Conservation (phyloP, 2,329 filamentous ascomycete species). For the Onygenales sp. region DNA sequence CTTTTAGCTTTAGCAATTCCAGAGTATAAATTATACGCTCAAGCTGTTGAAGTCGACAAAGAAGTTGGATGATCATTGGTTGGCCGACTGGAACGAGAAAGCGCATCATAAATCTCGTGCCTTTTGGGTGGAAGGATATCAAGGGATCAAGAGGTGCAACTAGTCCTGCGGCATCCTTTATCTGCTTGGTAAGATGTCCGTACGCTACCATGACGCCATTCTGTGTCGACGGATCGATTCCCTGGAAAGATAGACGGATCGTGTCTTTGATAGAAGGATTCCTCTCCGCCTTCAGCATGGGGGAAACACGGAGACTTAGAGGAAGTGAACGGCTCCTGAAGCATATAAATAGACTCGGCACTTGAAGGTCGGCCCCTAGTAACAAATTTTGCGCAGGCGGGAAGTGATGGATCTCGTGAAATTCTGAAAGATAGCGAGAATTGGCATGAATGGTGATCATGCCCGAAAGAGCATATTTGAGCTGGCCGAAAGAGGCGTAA, state of each 20-base stretch:
- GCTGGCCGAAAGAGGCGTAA: slow-evolving; percentile 23
- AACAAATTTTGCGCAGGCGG: slow-evolving; percentile 21
- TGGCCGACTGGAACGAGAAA: slow-evolving; percentile 27
- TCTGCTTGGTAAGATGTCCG: slow-evolving; percentile 21
- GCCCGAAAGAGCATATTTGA: slow-evolving; percentile 27
- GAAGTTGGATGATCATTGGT: slow-evolving; percentile 24
- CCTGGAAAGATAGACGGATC: slow-evolving; percentile 28
- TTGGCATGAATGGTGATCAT: slow-evolving; percentile 30
- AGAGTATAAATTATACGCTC: slow-evolving; percentile 27
- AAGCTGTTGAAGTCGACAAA: slow-evolving; percentile 29
- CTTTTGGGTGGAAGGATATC: slow-evolving; percentile 24
- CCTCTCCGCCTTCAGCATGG: slow-evolving; percentile 18
- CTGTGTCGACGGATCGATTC: slow-evolving; percentile 25
- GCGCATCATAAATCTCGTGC: slow-evolving; percentile 28
- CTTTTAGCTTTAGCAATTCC: slow-evolving; percentile 24
- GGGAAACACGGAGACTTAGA: slow-evolving; percentile 18
- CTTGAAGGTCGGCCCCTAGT: slow-evolving; percentile 20
- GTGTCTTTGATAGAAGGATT: slow-evolving; percentile 24
- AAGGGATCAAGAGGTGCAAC: slow-evolving; percentile 20
- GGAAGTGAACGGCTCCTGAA: slow-evolving; percentile 24
- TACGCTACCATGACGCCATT: slow-evolving; percentile 26
- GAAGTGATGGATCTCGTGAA: slow-evolving; percentile 7
- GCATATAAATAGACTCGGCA: slow-evolving; percentile 27
- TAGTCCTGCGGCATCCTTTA: slow-evolving; percentile 19
- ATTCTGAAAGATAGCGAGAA: slow-evolving; percentile 5